phyloP scores from a whole-genome alignment of 2,329 filamentous ascomycete species.

The Emmonsiellopsis sp. region DNA sequence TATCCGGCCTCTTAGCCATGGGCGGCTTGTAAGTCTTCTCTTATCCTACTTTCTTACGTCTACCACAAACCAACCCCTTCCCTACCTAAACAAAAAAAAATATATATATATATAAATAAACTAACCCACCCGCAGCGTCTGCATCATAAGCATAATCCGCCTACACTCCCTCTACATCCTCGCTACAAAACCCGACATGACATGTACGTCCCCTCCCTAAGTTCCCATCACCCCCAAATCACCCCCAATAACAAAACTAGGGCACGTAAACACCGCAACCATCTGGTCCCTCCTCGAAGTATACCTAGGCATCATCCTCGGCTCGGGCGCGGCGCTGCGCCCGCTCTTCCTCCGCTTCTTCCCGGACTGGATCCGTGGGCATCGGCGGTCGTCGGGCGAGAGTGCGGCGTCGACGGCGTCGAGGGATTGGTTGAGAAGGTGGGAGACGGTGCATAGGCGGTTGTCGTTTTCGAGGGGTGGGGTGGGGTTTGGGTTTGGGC shows the following conservation, averaged over 20 bases:
- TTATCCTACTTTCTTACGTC: neutral
- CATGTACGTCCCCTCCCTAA: neutral
- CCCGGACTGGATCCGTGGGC: conserved; percentile 5
- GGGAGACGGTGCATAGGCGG: no score
- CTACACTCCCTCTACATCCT: conserved; percentile 16
- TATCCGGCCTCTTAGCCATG: conserved; percentile 19
- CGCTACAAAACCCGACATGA: neutral
- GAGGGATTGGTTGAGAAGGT: no score
- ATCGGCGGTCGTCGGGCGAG: no score
- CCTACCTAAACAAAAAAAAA: neutral
- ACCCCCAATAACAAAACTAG: conserved; percentile 3
- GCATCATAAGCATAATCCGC: conserved; percentile 21
- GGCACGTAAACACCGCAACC: conserved; percentile 16
- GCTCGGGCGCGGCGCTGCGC: conserved; percentile 21
- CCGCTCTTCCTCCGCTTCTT: conserved; percentile 21
- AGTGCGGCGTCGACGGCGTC: no score
- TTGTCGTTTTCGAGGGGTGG: no score
- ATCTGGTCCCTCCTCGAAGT: conserved; percentile 22
- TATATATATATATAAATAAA: neutral
- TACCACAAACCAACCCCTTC: neutral
- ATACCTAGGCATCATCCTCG: conserved; percentile 20
- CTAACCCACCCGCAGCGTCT: conserved; percentile 13
- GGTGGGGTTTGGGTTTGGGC: no score
- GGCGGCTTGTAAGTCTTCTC: conserved; percentile 18
- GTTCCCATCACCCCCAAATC: neutral